Conservation (phyloP, 495 filamentous ascomycete species). For the Neurospora hispaniola region DNA sequence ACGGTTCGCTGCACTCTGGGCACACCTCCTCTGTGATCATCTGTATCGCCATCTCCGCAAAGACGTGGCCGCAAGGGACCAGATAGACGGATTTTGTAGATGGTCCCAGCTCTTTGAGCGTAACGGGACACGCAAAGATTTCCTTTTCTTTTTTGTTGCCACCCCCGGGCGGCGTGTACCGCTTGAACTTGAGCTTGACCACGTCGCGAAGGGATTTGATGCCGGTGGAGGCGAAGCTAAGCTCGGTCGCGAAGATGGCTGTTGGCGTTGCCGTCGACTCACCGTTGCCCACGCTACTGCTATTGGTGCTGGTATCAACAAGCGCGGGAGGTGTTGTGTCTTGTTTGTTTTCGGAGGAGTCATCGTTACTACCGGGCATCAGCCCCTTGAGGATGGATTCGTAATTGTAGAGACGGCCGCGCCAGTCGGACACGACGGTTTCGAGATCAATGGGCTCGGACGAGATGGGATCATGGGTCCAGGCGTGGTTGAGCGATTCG, state of each 20-base stretch:
- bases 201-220: conserved; percentile 79
- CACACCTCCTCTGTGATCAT: conserved; percentile 47
- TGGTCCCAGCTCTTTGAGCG: conserved; percentile 75
- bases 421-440: conserved; percentile 69
- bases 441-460: conserved; percentile 60
- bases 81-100: conserved; percentile 75
- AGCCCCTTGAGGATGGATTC: conserved; percentile 78
- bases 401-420: conserved; percentile 89
- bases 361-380: conserved; percentile 43
- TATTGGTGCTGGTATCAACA: too few species aligned
- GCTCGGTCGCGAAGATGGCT: conserved; percentile 46
- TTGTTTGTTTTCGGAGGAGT: not conserved
- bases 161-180: conserved; percentile 25
- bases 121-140: conserved; percentile 74
- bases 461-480: conserved; percentile 78
- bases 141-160: conserved; percentile 27
- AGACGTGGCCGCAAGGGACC: conserved; percentile 93
- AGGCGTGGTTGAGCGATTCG: conserved; percentile 74
- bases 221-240: conserved; percentile 53
- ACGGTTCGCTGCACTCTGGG: conserved; percentile 64
- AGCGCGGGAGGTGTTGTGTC: too few species aligned
- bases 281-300: conserved; percentile 5
- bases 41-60: conserved; percentile 71
- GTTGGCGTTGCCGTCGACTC: conserved; percentile 13
- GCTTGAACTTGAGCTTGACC: conserved; percentile 75